Percentiles rank a stretch among this genome's conserved stretches.
Conservation (phyloP, 768 basidiomycete species). For the Termitomyces sp. region DNA sequence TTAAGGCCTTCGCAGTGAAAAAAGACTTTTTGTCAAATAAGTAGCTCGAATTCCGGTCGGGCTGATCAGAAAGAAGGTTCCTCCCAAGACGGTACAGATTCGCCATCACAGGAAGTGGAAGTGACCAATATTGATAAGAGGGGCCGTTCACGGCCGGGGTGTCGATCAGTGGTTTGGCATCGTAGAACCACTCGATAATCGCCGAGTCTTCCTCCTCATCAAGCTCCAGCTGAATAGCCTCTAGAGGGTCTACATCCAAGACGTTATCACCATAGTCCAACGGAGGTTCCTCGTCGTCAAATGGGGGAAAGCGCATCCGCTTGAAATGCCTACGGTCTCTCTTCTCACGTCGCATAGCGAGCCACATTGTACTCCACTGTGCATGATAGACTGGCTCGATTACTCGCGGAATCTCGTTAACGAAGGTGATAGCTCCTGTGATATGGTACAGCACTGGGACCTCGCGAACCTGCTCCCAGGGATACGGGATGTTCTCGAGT, state of each 20-base stretch:
- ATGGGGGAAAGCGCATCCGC: slow-evolving; percentile 99
- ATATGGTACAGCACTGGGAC: slow-evolving; percentile 98
- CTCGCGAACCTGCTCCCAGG: slow-evolving; percentile 99
- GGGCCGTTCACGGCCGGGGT: slow-evolving; percentile 87
- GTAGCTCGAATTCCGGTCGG: slow-evolving; percentile 87
- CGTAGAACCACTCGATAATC: slow-evolving; percentile 98
- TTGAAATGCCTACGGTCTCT: slow-evolving; percentile 98
- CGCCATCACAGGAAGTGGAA: slow-evolving; percentile 92
- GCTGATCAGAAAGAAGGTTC: slow-evolving; percentile 88
- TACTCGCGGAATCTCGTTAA: slow-evolving; percentile 95
- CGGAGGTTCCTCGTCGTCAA: slow-evolving; percentile 98
- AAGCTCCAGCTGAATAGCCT: slow-evolving; percentile 95
- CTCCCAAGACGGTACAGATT: slow-evolving; percentile 94
- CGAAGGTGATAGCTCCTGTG: slow-evolving; percentile 98
- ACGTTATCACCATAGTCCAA: slow-evolving; percentile 99
- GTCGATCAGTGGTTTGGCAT: slow-evolving; percentile 90
- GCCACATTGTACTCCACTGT: slow-evolving; percentile 99
- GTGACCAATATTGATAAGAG: slow-evolving; percentile 89
- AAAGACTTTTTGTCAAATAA: slow-evolving; percentile 97
- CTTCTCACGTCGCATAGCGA: slow-evolving; percentile 98
- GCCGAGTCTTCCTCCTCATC: slow-evolving; percentile 89
- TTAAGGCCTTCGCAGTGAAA: slow-evolving; percentile 96
- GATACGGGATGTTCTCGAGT: slow-evolving; percentile 95
- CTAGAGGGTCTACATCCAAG: slow-evolving; percentile 94
- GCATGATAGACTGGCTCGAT: slow-evolving; percentile 98